A percentile compares a stretch with the other conserved stretches of the same genome.
These are phyloP conservation scores for Naganishia antarctica DNA, from an alignment of 768 basidiomycete genomes.

Conservation along the genomic window DNA sequence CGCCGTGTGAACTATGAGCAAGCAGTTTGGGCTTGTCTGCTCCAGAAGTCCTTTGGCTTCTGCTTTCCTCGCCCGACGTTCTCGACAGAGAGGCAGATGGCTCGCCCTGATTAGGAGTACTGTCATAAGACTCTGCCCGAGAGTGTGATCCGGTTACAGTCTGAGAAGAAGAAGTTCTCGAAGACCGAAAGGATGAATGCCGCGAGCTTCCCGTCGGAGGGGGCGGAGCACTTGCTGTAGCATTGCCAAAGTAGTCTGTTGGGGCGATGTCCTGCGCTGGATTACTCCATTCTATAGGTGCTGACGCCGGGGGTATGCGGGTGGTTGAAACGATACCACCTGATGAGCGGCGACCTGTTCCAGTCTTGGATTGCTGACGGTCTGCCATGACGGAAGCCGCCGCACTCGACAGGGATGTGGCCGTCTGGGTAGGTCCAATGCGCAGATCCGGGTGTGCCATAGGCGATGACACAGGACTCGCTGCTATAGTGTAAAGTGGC, in stretches of 20 bases:
- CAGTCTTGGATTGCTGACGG: constrained; percentile 24
- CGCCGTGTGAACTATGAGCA: constrained; percentile 24
- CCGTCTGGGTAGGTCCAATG: background rate
- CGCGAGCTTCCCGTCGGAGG: background rate
- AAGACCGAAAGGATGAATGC: constrained; percentile 12
- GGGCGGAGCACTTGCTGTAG: constrained; percentile 25
- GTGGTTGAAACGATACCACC: constrained; percentile 53
- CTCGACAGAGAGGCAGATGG: too few species aligned
- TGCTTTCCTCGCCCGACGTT: background rate
- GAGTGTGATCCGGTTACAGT: constrained; percentile 30
- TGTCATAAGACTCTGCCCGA: background rate
- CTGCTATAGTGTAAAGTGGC: constrained; percentile 49
- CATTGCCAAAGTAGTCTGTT: constrained; percentile 43
- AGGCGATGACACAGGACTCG: constrained; percentile 18
- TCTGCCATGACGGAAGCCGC: constrained; percentile 23
- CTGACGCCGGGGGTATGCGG: constrained; percentile 42
- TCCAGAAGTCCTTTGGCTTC: constrained; percentile 1
- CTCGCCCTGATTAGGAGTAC: too few species aligned
- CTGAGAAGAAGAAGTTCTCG: constrained; percentile 34
- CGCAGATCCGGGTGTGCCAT: background rate
- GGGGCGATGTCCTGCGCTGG: constrained; percentile 10
- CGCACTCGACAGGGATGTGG: background rate
- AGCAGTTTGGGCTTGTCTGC: constrained; percentile 30
- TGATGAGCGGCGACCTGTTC: constrained; percentile 44
- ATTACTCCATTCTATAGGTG: constrained; percentile 58